Base-by-base conservation (phyloP, 129 eudicot species). In the Smallanthus sonchifolius region DNA sequence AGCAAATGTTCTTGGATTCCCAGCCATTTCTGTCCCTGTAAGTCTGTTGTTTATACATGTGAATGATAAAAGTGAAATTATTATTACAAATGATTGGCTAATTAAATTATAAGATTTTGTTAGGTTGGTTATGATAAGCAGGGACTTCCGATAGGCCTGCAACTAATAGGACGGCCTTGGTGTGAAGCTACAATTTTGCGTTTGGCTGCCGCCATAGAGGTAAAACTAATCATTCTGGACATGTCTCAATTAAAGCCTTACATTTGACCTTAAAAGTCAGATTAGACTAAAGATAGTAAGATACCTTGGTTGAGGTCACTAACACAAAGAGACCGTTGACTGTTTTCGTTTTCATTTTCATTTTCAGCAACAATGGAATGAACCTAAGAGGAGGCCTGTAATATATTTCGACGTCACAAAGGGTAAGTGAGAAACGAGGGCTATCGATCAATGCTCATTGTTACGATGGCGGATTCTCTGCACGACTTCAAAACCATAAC, bases 81-180 rank as follows among this genome's bases (percentile, higher is more conserved):
- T 75, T 11, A 45, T 70, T n/a, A 73, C 37, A 56, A 10, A 19
- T 8, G 14, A 56, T 4, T 20, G 64, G 36, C 64, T 10, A 10
- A 6, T 8, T 16, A n/a, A 17, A 17, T 16, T n/a, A 52, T 4
- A 52, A 8, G 14, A 0, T 14, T 59, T 9, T 36, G 7, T 14
- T 76, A 94, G 98, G 83, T 94, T 69, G 98, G 96, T 39, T 94
- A 94, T 79, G 98, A 94, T 72, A 90, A 93, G 78, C 84, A 93
- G 71, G 98, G 98, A 65, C 97, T 93, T 78, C 97, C 97, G 15
- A 93, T 93, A 10, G 98, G 98, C 35, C 70, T 92, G 56, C 98
- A 90, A 77, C 76, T 93, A 63, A 82, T 93, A n/a, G 98, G 97
- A 36, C 86, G 91, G 6, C 98, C 98, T 19, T 90, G 98, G 98